A percentile compares a stretch with the other conserved stretches of the same genome.
phyloP scores from a whole-genome alignment of 352 stramenopile genomes.

The Aphanomyces astaci region DNA sequence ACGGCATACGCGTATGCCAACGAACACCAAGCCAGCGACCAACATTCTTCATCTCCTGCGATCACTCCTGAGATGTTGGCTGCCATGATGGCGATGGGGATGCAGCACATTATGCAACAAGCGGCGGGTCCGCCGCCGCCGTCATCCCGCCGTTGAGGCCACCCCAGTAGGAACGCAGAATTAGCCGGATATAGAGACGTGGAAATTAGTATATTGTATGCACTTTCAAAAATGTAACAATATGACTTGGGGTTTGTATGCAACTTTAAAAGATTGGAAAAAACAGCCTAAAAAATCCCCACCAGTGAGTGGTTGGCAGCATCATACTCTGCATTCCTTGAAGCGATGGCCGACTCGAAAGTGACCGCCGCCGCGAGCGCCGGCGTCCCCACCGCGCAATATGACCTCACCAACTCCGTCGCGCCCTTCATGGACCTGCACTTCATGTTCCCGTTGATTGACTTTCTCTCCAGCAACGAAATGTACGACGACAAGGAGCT shows the following conservation, averaged over 20 bases:
- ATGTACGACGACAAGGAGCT: constrained; percentile 89
- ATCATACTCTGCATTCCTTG: not conserved
- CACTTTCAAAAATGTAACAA: not conserved
- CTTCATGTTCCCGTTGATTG: constrained; percentile 96
- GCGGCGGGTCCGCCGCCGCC: constrained; percentile 26
- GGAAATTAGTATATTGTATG: not conserved
- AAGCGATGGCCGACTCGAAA: not conserved
- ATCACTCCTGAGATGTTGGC: constrained; percentile 63
- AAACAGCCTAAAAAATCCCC: too few species aligned
- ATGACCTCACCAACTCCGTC: constrained; percentile 92
- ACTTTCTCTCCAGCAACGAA: constrained; percentile 88
- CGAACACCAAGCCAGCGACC: constrained; percentile 29
- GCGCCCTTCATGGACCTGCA: constrained; percentile 94
- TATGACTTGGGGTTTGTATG: not conserved
- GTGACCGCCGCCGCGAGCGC: not conserved
- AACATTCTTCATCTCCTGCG: constrained; percentile 23
- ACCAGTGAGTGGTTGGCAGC: not conserved
- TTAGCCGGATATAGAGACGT: not conserved
- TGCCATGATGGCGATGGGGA: constrained; percentile 64
- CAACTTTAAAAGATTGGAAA: not conserved
- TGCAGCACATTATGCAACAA: constrained; percentile 82
- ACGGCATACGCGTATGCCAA: constrained; percentile 76
- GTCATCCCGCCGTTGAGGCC: not conserved
- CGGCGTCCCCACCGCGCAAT: constrained; percentile 40
- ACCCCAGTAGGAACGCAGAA: not conserved